Percentiles rank a stretch among this genome's conserved stretches.
Conservation (phyloP, 768 basidiomycete species). For the Calocybe indica region DNA sequence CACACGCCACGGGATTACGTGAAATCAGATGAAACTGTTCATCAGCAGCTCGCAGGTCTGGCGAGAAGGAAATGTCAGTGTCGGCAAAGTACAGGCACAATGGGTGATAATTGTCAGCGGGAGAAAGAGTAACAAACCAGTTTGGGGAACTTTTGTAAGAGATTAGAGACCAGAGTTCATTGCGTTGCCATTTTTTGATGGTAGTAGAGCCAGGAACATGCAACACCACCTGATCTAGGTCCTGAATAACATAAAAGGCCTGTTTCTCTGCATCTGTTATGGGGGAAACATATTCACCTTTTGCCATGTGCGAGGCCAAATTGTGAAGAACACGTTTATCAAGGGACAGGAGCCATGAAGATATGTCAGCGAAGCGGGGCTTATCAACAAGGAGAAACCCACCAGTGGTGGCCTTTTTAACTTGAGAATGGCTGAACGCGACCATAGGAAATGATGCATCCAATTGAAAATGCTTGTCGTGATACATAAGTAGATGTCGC, state of each 20-base stretch:
- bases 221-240: constrained; percentile 20
- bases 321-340: constrained; percentile 1
- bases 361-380: neutral
- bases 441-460: constrained; percentile 19
- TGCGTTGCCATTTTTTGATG: constrained; percentile 18
- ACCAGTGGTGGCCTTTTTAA: constrained; percentile 5
- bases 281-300: constrained; percentile 9
- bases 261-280: constrained; percentile 12
- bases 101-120: constrained; percentile 19
- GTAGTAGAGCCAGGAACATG: constrained; percentile 19
- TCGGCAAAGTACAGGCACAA: constrained; percentile 18
- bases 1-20: constrained; percentile 23
- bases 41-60: constrained; percentile 6
- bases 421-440: constrained; percentile 24
- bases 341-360: neutral
- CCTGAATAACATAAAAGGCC: constrained; percentile 17
- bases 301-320: neutral
- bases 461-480: constrained; percentile 10
- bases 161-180: constrained; percentile 26
- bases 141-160: constrained; percentile 14
- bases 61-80: constrained; percentile 9
- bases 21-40: constrained; percentile 9
- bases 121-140: constrained; percentile 26
- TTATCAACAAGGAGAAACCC: constrained; percentile 2
- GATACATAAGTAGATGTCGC: constrained; percentile 21